Conservation (phyloP, 768 basidiomycete genomes). For the Kwoniella bestiolae region DNA sequence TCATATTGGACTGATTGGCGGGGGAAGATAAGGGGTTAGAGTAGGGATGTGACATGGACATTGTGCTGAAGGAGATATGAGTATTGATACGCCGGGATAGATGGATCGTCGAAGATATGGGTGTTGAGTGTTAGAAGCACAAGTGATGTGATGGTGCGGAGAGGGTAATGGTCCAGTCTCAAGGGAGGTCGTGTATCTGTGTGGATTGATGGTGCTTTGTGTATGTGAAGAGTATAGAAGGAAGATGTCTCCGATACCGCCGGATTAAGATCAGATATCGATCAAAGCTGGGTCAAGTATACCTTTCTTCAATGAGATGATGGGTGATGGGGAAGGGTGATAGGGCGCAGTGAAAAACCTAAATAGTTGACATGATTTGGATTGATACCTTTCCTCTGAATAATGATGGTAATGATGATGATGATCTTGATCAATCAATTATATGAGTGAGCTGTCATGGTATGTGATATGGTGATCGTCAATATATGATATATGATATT, state of each 20-base stretch:
- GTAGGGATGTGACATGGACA: neutral
- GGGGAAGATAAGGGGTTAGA: neutral
- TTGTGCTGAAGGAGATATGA: no score
- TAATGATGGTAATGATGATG: neutral
- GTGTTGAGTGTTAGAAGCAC: neutral
- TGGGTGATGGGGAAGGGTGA: neutral
- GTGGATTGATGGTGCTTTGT: neutral
- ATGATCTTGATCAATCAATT: no score
- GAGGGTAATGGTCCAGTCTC: no score
- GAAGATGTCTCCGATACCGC: slow-evolving; percentile 2
- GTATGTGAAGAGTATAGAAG: neutral
- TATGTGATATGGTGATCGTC: no score
- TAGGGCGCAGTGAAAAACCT: neutral
- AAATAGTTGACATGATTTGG: neutral
- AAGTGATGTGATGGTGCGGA: neutral
- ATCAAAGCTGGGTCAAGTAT: no score
- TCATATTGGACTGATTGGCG: neutral
- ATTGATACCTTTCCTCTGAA: neutral
- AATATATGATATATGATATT: no score
- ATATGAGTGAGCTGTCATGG: neutral
- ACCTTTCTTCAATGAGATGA: no score
- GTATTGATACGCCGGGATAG: no score
- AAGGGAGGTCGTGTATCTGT: neutral
- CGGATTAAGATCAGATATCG: slow-evolving; percentile 5
- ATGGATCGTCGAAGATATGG: neutral